Evolutionary conservation across 345 rosid genomes (phyloP).

Genomic region (Arabis alpina): DNA sequence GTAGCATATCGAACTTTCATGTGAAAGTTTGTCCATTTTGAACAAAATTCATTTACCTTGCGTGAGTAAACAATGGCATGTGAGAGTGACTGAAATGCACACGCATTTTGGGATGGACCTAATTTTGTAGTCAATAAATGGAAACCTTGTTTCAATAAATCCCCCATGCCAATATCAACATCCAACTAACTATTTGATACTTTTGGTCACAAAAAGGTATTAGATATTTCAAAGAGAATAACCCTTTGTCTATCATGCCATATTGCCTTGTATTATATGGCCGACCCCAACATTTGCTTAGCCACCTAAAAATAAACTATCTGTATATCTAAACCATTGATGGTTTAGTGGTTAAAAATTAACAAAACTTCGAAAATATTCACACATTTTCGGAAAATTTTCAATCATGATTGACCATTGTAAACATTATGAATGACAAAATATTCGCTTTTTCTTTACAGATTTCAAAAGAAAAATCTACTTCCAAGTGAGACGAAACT

Average conservation of each 20-base stretch:
- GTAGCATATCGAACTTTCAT: not conserved
- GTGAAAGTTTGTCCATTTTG: not conserved
- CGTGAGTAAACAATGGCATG: constrained; percentile 15
- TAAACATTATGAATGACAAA: too few relatives aligned
- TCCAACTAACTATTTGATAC: constrained; percentile 35
- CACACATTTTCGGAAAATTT: too few relatives aligned
- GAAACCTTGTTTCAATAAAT: constrained; percentile 13
- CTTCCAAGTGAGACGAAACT: not conserved
- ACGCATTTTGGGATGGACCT: constrained; percentile 29
- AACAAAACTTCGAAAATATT: too few relatives aligned
- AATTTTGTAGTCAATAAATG: constrained; percentile 29
- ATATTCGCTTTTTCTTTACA: too few relatives aligned
- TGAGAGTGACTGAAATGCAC: not conserved
- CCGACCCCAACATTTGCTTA: not conserved
- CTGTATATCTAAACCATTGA: too few relatives aligned
- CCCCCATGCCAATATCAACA: constrained; percentile 20
- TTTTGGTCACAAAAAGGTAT: constrained; percentile 18
- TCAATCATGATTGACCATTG: too few relatives aligned
- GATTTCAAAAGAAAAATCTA: not conserved
- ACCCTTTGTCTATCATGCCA: not conserved
- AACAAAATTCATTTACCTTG: not conserved
- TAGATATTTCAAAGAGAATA: not conserved
- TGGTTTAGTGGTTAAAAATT: too few relatives aligned
- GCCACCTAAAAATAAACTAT: not conserved
- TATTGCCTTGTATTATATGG: not conserved